Percentiles rank a stretch among this genome's conserved stretches.
Conservation (phyloP, 202 grass and related monocot species). For the Schoenoplectus triqueter region DNA sequence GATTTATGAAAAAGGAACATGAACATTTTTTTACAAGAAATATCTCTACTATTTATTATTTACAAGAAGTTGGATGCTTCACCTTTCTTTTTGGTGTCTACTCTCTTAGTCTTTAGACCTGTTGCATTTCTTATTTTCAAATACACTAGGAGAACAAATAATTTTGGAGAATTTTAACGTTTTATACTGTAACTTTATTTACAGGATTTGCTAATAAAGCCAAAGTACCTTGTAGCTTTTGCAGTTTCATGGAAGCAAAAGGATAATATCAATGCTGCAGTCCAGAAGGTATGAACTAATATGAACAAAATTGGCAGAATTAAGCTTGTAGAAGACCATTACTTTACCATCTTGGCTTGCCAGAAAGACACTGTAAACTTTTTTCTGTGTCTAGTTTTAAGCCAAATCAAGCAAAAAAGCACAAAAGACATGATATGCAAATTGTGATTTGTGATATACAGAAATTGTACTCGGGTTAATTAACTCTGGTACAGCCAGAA, state of each 20-base stretch:
- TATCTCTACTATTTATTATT: not conserved
- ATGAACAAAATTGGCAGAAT: not conserved
- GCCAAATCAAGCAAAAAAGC: not conserved
- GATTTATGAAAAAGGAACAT: not conserved
- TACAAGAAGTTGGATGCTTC: not conserved
- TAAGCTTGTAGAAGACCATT: not conserved
- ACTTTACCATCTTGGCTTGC: not conserved
- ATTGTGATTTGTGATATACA: not conserved
- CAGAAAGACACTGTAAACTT: not conserved
- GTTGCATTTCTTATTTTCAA: not conserved
- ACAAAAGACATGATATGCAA: not conserved
- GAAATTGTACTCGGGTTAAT: not conserved
- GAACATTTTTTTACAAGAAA: not conserved
- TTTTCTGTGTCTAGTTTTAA: not conserved
- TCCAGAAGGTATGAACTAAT: conserved; percentile 41
- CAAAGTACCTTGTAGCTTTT: conserved; percentile 42
- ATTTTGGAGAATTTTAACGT: not conserved
- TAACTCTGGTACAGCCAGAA: not conserved
- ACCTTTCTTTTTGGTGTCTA: not conserved
- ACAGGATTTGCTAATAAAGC: conserved; percentile 43
- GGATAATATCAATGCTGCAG: conserved; percentile 40
- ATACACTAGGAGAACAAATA: not conserved
- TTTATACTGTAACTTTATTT: not conserved
- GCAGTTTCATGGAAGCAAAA: conserved; percentile 35
- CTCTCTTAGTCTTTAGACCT: not conserved